Evolutionary conservation across 2,329 filamentous ascomycete genomes (phyloP).

Genomic region (Nothomitra cinnamomea): DNA sequence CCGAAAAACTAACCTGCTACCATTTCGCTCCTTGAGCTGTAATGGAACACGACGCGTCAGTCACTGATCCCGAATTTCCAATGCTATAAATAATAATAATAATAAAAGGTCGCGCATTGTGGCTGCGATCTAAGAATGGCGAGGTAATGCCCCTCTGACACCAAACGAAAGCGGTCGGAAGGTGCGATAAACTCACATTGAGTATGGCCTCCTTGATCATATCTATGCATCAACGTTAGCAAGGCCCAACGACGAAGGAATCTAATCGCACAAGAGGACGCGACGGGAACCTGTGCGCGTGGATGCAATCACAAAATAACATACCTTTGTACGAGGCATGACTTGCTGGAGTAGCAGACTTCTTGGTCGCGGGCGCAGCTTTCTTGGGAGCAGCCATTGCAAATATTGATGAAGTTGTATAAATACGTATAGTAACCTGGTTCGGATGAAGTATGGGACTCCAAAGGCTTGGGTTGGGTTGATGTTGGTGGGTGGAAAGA

Average conservation of each 20-base stretch:
- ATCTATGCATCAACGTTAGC: slow-evolving; percentile 38
- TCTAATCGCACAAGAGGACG: not conserved
- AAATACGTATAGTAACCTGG: slow-evolving; percentile 8
- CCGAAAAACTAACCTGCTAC: slow-evolving; percentile 42
- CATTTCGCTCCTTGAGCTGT: slow-evolving; percentile 54
- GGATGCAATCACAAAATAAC: slow-evolving; percentile 14
- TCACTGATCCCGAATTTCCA: not conserved
- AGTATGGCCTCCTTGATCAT: slow-evolving; percentile 60
- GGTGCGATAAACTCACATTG: slow-evolving; percentile 41
- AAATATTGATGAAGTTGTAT: slow-evolving; percentile 17
- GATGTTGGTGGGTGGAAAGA: not conserved
- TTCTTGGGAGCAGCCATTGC: slow-evolving; percentile 52
- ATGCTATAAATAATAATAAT: not conserved
- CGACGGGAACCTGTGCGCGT: not conserved
- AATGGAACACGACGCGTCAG: slow-evolving; percentile 31
- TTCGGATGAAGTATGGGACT: not conserved
- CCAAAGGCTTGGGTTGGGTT: not conserved
- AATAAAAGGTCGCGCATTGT: slow-evolving; percentile 7
- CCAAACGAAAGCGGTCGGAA: slow-evolving; percentile 25
- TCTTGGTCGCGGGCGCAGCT: slow-evolving; percentile 38
- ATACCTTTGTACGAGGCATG: slow-evolving; percentile 52
- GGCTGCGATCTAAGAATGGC: slow-evolving; percentile 6
- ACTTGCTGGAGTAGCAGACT: slow-evolving; percentile 34
- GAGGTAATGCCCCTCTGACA: slow-evolving; percentile 7
- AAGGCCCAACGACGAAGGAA: slow-evolving; percentile 29